Evolutionary conservation across 148 eudicot genomes (phyloP).

Genomic region (Silene conica): DNA sequence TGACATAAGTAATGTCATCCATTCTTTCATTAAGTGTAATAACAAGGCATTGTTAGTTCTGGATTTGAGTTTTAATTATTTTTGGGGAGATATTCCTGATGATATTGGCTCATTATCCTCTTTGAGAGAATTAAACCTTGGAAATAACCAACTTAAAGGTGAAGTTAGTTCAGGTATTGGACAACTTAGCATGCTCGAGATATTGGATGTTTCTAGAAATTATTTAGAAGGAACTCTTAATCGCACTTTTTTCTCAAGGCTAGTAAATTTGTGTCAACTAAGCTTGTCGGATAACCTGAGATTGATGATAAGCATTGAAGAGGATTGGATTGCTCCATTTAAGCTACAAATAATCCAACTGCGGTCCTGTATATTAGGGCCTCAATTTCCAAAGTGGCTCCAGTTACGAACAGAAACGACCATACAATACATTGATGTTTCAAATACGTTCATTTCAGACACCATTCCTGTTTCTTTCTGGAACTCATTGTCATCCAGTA

Average conservation of each 20-base stretch:
- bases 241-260: background rate
- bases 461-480: slow-evolving; percentile 7
- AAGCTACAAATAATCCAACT: background rate
- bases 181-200: slow-evolving; percentile 4
- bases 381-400: slow-evolving; percentile 10
- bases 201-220: background rate
- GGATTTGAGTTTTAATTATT: slow-evolving; percentile 16
- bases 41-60: background rate
- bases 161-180: background rate
- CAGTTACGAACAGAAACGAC: background rate
- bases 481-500: background rate
- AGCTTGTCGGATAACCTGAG: background rate
- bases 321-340: background rate
- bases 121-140: slow-evolving; percentile 7
- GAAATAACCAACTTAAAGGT: background rate
- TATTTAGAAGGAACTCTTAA: background rate
- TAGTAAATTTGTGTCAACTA: background rate
- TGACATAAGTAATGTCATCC: slow-evolving; percentile 1
- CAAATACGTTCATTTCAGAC: background rate
- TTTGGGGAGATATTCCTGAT: slow-evolving; percentile 1
- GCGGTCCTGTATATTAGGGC: slow-evolving; percentile 8
- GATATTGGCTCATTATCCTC: background rate
- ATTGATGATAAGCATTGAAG: background rate
- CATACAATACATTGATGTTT: background rate
- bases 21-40: background rate